phyloP scores from a whole-genome alignment of 805 yeast species.

The Kodamaea jinghongensis region DNA sequence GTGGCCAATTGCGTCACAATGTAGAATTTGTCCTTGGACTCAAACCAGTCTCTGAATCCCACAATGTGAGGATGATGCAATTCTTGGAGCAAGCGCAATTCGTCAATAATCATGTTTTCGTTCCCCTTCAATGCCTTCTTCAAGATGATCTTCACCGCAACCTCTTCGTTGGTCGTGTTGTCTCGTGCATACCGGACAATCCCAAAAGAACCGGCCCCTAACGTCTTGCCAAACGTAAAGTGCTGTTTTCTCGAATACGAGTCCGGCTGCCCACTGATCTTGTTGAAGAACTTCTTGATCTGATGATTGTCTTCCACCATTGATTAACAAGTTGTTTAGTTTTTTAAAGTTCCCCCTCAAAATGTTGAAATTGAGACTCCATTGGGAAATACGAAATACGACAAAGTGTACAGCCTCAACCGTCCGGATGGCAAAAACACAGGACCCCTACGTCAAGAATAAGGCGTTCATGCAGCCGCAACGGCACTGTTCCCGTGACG shows the following conservation, averaged over 20 bases:
- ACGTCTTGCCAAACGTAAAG: conserved; percentile 75
- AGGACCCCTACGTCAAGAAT: too few relatives aligned
- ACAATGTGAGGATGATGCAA: conserved; percentile 84
- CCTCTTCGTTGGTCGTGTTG: conserved; percentile 55
- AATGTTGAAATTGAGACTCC: too few relatives aligned
- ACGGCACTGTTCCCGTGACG: too few relatives aligned
- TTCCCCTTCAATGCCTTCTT: conserved; percentile 82
- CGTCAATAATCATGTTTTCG: conserved; percentile 75
- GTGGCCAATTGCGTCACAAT: conserved; percentile 92
- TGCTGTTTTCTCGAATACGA: conserved; percentile 63
- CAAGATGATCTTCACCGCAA: conserved; percentile 85
- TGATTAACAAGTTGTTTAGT: neutral
- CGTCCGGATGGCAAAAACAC: too few relatives aligned
- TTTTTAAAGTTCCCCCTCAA: too few relatives aligned
- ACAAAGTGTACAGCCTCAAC: too few relatives aligned
- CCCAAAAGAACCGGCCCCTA: conserved; percentile 96
- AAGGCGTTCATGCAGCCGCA: too few relatives aligned
- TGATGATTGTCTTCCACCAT: conserved; percentile 16
- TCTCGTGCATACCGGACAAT: conserved; percentile 77
- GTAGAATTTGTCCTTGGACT: conserved; percentile 85
- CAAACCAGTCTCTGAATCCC: conserved; percentile 90
- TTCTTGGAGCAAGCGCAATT: conserved; percentile 63
- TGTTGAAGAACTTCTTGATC: conserved; percentile 44
- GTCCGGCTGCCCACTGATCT: conserved; percentile 69
- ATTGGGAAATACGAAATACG: too few relatives aligned